Evolutionary conservation across 2,329 filamentous ascomycete species (phyloP).

Genomic region (Pyrenophora tritici-repentis): DNA sequence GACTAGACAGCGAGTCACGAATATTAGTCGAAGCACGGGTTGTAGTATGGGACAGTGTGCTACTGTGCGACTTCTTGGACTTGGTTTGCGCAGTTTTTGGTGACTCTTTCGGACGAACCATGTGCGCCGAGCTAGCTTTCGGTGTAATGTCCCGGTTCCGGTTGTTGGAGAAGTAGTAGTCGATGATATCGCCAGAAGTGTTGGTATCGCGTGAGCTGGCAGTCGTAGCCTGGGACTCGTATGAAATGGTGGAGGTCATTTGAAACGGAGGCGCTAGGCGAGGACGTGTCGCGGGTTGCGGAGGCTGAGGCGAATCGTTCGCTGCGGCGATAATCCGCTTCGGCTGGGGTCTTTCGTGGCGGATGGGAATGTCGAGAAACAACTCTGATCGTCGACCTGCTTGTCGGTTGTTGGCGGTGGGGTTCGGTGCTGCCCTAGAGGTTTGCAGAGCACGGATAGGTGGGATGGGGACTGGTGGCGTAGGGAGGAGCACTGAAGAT

Average conservation of each 20-base stretch:
- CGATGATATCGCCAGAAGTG: slow-evolving; percentile 41
- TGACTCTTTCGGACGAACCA: slow-evolving; percentile 21
- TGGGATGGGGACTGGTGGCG: slow-evolving; percentile 38
- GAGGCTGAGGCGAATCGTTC: slow-evolving; percentile 16
- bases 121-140: slow-evolving; percentile 20
- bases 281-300: slow-evolving; percentile 8
- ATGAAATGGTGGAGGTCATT: slow-evolving; percentile 18
- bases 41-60: slow-evolving; percentile 28
- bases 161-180: slow-evolving; percentile 44
- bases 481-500: slow-evolving; percentile 38
- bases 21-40: slow-evolving; percentile 37
- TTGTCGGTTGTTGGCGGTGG: slow-evolving; percentile 10
- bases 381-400: slow-evolving; percentile 30
- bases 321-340: slow-evolving; percentile 14
- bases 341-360: slow-evolving; percentile 35
- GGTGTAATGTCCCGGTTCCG: slow-evolving; percentile 13
- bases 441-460: slow-evolving; percentile 43
- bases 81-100: slow-evolving; percentile 27
- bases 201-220: slow-evolving; percentile 28
- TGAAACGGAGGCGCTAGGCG: slow-evolving; percentile 22
- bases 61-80: slow-evolving; percentile 37
- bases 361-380: slow-evolving; percentile 40
- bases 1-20: slow-evolving; percentile 42
- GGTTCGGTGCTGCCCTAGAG: slow-evolving; percentile 27
- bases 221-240: slow-evolving; percentile 24